Evolutionary conservation across 805 yeast species (phyloP).

Genomic region (Sugiyamaella qingdaonensis): DNA sequence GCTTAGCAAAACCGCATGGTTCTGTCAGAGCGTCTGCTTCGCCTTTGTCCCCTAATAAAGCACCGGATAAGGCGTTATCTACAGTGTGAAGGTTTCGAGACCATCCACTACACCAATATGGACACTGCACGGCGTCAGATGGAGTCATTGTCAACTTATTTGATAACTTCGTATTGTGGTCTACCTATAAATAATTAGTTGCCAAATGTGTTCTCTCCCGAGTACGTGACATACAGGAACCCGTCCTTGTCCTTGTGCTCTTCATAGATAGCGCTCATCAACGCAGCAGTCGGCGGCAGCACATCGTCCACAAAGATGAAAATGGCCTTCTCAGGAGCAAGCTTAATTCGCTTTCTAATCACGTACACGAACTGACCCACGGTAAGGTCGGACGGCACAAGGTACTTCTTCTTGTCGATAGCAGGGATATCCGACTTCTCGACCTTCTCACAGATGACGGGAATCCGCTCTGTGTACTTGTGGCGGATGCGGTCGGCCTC

Average conservation of each 20-base stretch:
- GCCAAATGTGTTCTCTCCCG: conserved; percentile 98
- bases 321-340: conserved; percentile 96
- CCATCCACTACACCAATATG: no score
- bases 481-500: conserved; percentile 88
- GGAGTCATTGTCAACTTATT: background rate
- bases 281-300: conserved; percentile 95
- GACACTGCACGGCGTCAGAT: no score
- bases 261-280: conserved; percentile 90
- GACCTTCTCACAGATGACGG: conserved; percentile 95
- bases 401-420: conserved; percentile 93
- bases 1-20: no score
- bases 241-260: conserved; percentile 99
- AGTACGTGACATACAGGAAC: conserved; percentile 88
- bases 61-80: no score
- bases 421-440: conserved; percentile 95
- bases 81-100: no score
- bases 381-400: conserved; percentile 93
- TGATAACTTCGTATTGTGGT: background rate
- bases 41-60: no score
- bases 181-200: conserved; percentile 20
- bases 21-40: no score
- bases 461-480: conserved; percentile 87
- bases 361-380: conserved; percentile 98
- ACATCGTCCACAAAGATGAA: conserved; percentile 96
- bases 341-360: conserved; percentile 89